A percentile compares a stretch with the other conserved stretches of the same genome.
phyloP scores from a whole-genome alignment of 2,329 filamentous ascomycete species.

The Purpureocillium takamizusanense region DNA sequence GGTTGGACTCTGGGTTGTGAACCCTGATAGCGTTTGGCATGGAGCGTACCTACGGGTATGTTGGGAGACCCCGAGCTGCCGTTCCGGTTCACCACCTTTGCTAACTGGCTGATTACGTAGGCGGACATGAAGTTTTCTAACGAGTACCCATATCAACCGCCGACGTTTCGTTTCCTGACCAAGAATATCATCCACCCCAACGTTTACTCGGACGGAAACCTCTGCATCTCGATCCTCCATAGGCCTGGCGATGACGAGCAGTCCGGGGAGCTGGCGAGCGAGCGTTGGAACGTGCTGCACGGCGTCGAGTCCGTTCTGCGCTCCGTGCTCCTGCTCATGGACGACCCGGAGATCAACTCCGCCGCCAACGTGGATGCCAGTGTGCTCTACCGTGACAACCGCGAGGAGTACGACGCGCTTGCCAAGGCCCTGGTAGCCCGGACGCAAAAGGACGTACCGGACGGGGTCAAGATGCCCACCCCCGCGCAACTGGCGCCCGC shows the following conservation, averaged over 20 bases:
- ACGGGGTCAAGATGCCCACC: slow-evolving; percentile 74
- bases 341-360: slow-evolving; percentile 87
- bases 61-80: neutral
- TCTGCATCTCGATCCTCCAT: slow-evolving; percentile 97
- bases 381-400: slow-evolving; percentile 71
- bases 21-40: slow-evolving; percentile 84
- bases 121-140: slow-evolving; percentile 78
- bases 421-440: slow-evolving; percentile 62
- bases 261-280: slow-evolving; percentile 81
- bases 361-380: slow-evolving; percentile 92
- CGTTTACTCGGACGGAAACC: slow-evolving; percentile 79
- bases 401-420: slow-evolving; percentile 57
- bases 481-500: slow-evolving; percentile 51
- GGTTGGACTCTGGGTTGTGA: slow-evolving; percentile 83
- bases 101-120: slow-evolving; percentile 20
- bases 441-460: slow-evolving; percentile 72
- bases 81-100: too few species aligned
- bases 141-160: slow-evolving; percentile 86
- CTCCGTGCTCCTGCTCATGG: slow-evolving; percentile 82
- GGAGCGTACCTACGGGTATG: slow-evolving; percentile 77
- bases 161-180: slow-evolving; percentile 73
- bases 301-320: slow-evolving; percentile 91
- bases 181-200: slow-evolving; percentile 84
- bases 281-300: slow-evolving; percentile 91
- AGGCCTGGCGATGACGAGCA: slow-evolving; percentile 84